phyloP scores from a whole-genome alignment of 2,329 filamentous ascomycete species.

The Leptosphaerulina australis region DNA sequence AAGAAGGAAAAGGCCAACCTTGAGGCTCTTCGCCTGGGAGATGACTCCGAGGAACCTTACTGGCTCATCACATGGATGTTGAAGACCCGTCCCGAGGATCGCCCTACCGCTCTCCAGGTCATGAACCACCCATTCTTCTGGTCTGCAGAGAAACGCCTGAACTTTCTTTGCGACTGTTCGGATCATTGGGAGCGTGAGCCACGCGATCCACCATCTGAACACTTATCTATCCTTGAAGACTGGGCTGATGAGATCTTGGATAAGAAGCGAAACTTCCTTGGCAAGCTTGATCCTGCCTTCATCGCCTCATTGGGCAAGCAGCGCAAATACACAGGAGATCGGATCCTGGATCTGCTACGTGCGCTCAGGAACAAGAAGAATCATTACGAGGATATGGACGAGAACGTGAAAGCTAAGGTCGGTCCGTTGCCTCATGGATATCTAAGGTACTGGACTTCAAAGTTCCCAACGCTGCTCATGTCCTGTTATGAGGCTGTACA shows the following conservation, averaged over 20 bases:
- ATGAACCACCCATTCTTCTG: conserved; percentile 98
- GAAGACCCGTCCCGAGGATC: conserved; percentile 65
- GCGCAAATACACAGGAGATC: conserved; percentile 86
- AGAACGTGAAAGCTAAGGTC: conserved; percentile 73
- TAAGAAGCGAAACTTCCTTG: conserved; percentile 76
- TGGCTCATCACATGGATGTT: conserved; percentile 87
- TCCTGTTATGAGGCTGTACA: conserved; percentile 77
- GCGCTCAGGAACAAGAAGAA: conserved; percentile 96
- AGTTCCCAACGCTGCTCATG: conserved; percentile 80
- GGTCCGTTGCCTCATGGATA: conserved; percentile 81
- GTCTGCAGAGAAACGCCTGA: conserved; percentile 83
- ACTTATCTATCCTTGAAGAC: conserved; percentile 65
- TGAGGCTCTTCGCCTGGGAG: conserved; percentile 74
- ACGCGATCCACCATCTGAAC: conserved; percentile 76
- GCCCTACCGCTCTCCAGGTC: conserved; percentile 77
- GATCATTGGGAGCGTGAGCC: conserved; percentile 95
- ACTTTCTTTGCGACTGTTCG: conserved; percentile 93
- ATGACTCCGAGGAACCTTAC: conserved; percentile 84
- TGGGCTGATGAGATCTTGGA: conserved; percentile 55
- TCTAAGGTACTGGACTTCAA: conserved; percentile 78
- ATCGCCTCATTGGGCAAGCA: conserved; percentile 91
- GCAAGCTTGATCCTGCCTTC: conserved; percentile 76
- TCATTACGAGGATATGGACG: conserved; percentile 95
- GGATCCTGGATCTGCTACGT: conserved; percentile 83
- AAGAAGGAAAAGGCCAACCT: conserved; percentile 84